Percentiles rank a stretch among this genome's conserved stretches.
Conservation (phyloP, 1,284 basidiomycete genomes). For the Tetrapyrgos nigripes region DNA sequence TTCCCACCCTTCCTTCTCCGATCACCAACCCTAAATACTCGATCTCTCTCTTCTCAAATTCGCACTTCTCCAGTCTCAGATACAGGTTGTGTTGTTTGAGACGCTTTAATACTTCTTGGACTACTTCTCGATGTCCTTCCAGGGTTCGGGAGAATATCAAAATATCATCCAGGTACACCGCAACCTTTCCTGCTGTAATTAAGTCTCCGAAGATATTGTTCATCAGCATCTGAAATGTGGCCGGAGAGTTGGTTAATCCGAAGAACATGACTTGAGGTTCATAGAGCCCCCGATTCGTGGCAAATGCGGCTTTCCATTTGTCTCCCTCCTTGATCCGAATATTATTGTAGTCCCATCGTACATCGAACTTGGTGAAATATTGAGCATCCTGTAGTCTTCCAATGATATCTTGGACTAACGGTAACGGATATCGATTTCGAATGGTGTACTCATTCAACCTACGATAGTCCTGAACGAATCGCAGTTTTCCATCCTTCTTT, state of each 20-base stretch:
- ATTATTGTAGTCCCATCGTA: slow-evolving; percentile 32
- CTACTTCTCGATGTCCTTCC: slow-evolving; percentile 20
- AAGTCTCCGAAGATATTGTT: slow-evolving; percentile 27
- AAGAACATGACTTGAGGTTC: slow-evolving; percentile 41
- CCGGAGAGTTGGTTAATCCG: slow-evolving; percentile 37
- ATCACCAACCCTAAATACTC: slow-evolving; percentile 38
- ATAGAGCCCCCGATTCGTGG: slow-evolving; percentile 22
- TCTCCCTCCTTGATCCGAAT: slow-evolving; percentile 28
- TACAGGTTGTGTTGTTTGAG: slow-evolving; percentile 15
- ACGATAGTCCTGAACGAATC: neutral
- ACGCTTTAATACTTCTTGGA: slow-evolving; percentile 13
- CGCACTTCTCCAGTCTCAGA: slow-evolving; percentile 6
- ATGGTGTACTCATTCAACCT: slow-evolving; percentile 25
- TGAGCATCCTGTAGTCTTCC: slow-evolving; percentile 28
- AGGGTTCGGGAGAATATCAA: slow-evolving; percentile 30
- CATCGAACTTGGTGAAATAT: slow-evolving; percentile 37
- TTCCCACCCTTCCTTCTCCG: slow-evolving; percentile 11
- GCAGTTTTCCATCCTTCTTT: no score
- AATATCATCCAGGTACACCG: slow-evolving; percentile 41
- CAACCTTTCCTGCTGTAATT: no score
- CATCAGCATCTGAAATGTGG: slow-evolving; percentile 34
- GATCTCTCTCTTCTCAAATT: slow-evolving; percentile 29
- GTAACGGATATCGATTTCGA: slow-evolving; percentile 38
- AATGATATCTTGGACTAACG: slow-evolving; percentile 36
- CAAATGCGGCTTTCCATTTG: no score